These are phyloP conservation scores for Penicillium ochrochloron DNA, from an alignment of 495 filamentous ascomycete species.

Conservation along the genomic window DNA sequence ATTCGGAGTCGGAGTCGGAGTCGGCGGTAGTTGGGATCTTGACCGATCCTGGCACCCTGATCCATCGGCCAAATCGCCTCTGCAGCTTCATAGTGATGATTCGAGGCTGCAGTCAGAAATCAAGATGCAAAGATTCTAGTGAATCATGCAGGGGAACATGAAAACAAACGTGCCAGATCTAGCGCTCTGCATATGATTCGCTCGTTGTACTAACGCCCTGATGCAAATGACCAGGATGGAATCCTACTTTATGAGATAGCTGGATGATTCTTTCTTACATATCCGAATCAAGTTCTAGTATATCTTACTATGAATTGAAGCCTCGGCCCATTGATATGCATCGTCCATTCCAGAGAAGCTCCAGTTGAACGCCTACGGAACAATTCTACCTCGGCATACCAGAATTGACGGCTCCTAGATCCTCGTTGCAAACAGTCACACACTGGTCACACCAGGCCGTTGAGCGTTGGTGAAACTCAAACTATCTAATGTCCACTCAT, in stretches of 20 bases:
- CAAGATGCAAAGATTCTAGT: not conserved
- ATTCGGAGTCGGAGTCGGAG: conserved; percentile 34
- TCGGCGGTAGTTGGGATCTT: conserved; percentile 13
- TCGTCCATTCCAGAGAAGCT: conserved; percentile 9
- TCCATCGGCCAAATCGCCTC: not conserved
- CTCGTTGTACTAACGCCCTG: conserved; percentile 8
- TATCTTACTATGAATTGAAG: not conserved
- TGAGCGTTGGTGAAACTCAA: conserved; percentile 12
- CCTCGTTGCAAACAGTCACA: conserved; percentile 15
- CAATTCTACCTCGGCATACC: conserved; percentile 11
- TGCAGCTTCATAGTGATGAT: not conserved
- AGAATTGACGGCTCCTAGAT: conserved; percentile 17
- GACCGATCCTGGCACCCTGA: not conserved
- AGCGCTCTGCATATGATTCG: conserved; percentile 16
- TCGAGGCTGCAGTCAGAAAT: not conserved
- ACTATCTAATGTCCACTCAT: conserved; percentile 15
- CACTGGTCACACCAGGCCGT: conserved; percentile 11
- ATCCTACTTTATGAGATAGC: conserved; percentile 11
- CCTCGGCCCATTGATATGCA: conserved; percentile 25
- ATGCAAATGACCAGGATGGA: conserved; percentile 17
- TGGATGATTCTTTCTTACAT: conserved; percentile 2
- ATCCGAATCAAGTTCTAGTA: conserved; percentile 10
- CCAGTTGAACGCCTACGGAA: conserved; percentile 6
- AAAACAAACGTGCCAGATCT: not conserved
- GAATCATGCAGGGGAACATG: not conserved